Base-by-base conservation (phyloP, 139 green algal species). In the Dunaliella primolecta region DNA sequence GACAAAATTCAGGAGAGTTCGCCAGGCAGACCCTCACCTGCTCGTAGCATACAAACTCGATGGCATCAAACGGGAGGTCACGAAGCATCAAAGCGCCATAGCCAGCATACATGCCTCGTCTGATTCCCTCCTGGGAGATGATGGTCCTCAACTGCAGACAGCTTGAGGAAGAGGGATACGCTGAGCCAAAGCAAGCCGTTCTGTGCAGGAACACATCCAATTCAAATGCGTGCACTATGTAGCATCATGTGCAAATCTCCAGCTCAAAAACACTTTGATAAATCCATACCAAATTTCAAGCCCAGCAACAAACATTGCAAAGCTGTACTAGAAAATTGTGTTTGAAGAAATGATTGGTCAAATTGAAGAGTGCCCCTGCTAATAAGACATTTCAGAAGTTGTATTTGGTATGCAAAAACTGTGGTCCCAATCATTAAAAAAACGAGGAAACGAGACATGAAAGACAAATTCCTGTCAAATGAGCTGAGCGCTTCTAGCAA, bases 51-150 rank as follows among this genome's bases (percentile, higher is more conserved):
- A 96, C 89, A 86, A 99, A 99, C 90, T 99, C 96, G 57, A 99
- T 97, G 79, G 97, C 97, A 81, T 99, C 97, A 89, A 99, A 99
- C 0, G 97, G 97, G 78, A 99, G 93, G 88, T 99, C 97, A 11
- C 97, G 90, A 77, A 99, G 88, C 78, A 99, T 89, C 92, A 99
- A 99, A n/a, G 96, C 97, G 3, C 94, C 92, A 88, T 99, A 99
- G 37, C 97, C 97, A n/a, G 95, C 95, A 89, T 98, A 98, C 77
- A 98, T 36, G 34, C 97, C 93, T 1, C 87, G 84, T 64, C 15
- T 64, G 31, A 96, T 21, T 3, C 97, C 96, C 90, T 99, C 94
- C 71, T 83, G 88, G 0, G 80, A 76, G 0, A 96, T 23, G 75
- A 99, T 98, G 70, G 81, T 87, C 25, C 91, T 74, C 29, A 98